Evolutionary conservation across 306 rosid species (phyloP), one percentile per base, ranked within the genome.

Genomic region (Trifolium fragiferum): DNA sequence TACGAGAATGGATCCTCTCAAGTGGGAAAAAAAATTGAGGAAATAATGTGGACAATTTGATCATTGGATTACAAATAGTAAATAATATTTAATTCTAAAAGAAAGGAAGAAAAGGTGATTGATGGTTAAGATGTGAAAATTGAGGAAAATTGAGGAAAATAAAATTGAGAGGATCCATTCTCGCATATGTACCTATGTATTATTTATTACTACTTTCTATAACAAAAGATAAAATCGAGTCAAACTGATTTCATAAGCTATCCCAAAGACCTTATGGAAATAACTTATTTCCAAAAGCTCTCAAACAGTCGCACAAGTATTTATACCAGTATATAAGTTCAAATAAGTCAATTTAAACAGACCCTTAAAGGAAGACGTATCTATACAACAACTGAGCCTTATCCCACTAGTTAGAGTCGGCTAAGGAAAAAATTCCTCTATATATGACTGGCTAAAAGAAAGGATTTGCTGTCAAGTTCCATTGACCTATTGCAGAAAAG

Each of bases 401-500:
- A 20, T 20, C 33, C 33, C 32, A 4, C n/a, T 21, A 55, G 11
- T 1, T 2, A 19, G 25, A 1, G 23, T 51, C 1, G 58, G 25
- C 58, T 18, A 51, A 51, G 18, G 58, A 3, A 18, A 16, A 49
- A 16, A 51, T 10, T 25, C 27, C 2, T 25, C 27, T 51, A 8
- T 18, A 5, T 18, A 51, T 33, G 41, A 53, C 53, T 53, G 15
- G 25, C 63, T 70, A 44, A 53, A 75, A 43, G 63, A 44, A 62
- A 54, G 32, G 15, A 53, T 44, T 33, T 38, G 13, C 15, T n/a
- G 74, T 15, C 71, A 69, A 19, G 74, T 53, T 65, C 37, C 15
- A 25, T 44, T 50, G 8, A 13, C 41, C 63, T 66, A 33, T 21
- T 33, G 16, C 55, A 63, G 58, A 57, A 62, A 46, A 18, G 16